Base-by-base conservation (phyloP, 148 eudicot genomes). In the Spergularia bocconei region DNA sequence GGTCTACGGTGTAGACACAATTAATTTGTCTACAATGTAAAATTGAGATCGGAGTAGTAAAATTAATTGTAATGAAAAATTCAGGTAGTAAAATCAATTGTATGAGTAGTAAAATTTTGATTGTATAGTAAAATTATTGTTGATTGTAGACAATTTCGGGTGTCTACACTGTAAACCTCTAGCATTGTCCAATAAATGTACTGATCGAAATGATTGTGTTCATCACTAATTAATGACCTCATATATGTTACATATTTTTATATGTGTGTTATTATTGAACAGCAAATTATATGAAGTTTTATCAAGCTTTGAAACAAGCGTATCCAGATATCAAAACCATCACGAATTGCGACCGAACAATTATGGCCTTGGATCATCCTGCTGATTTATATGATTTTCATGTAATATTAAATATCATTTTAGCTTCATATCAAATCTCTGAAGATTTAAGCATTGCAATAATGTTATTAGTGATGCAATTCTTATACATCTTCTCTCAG, bases 231-330 rank as follows among this genome's bases (percentile, higher is more conserved):
- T 25, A 4, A n/a, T 7, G 12, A n/a, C 11, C 6, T 9, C 0
- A 7, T 4, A 56, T 56, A 21, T 23, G 25, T 23, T 21, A 0
- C 0, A 50, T 11, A 21, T 39, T 59, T 48, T 15, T 44, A 2
- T 4, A 1, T 25, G 38, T 7, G 57, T 36, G 6, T 56, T 39
- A 2, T 53, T 38, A 29, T 51, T 77, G 25, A 20, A 52, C 69
- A 93, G 98, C 89, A 81, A 81, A 86, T 84, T 84, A 96, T 86
- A 53, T 81, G 16, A 60, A 72, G 77, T 81, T 77, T 56, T 77
- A 81, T 60, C 21, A 73, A 4, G 78, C 84, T 16, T 11, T 81
- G 7, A 81, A 73, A 25, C 25, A 74, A 4, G 59, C 57, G 9
- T 78, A 81, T 29, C 81, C 78, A 1, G 81, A 81, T 38, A 77